Percentiles rank a stretch among this genome's conserved stretches.
These are phyloP conservation scores for Ustilago esculenta DNA, from an alignment of 1,284 basidiomycete genomes.

Conservation along the genomic window DNA sequence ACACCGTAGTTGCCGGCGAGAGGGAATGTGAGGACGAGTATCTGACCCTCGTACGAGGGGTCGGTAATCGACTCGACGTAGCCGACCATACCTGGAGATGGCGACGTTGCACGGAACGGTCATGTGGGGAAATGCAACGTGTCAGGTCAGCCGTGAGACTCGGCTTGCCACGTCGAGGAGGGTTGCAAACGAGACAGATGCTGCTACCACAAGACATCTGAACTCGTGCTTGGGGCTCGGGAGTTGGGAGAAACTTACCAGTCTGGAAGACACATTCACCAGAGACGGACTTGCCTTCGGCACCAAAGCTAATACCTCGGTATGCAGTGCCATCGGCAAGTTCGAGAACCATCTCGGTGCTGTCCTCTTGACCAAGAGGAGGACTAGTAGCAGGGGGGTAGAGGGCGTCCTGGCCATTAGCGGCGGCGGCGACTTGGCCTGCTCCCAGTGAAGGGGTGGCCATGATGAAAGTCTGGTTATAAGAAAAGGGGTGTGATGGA, in stretches of 20 bases:
- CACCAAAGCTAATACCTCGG: slow-evolving; percentile 92
- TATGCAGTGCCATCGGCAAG: slow-evolving; percentile 89
- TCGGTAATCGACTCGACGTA: slow-evolving; percentile 99
- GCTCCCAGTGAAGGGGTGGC: slow-evolving; percentile 53
- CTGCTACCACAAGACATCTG: not conserved
- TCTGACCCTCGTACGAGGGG: slow-evolving; percentile 98
- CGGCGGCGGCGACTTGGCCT: slow-evolving; percentile 39
- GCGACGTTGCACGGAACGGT: slow-evolving; percentile 2
- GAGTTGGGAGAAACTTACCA: slow-evolving; percentile 73
- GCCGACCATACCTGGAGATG: slow-evolving; percentile 77
- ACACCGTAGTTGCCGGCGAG: slow-evolving; percentile 98
- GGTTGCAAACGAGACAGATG: not conserved
- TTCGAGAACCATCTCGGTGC: slow-evolving; percentile 77
- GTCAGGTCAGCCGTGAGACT: slow-evolving; percentile 20
- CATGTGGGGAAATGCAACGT: slow-evolving; percentile 8
- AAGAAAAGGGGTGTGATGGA: not conserved
- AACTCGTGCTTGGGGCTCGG: not conserved
- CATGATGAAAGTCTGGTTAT: slow-evolving; percentile 24
- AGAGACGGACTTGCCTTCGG: slow-evolving; percentile 85
- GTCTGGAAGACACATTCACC: slow-evolving; percentile 99
- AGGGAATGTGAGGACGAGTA: slow-evolving; percentile 96
- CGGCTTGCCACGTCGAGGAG: not conserved
- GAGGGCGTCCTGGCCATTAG: slow-evolving; percentile 29
- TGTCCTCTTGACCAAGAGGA: slow-evolving; percentile 46
- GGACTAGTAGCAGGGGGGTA: slow-evolving; percentile 48